Evolutionary conservation across 768 basidiomycete species (phyloP), one percentile per base, ranked within the genome.

Genomic region (Amanita polypyramis): DNA sequence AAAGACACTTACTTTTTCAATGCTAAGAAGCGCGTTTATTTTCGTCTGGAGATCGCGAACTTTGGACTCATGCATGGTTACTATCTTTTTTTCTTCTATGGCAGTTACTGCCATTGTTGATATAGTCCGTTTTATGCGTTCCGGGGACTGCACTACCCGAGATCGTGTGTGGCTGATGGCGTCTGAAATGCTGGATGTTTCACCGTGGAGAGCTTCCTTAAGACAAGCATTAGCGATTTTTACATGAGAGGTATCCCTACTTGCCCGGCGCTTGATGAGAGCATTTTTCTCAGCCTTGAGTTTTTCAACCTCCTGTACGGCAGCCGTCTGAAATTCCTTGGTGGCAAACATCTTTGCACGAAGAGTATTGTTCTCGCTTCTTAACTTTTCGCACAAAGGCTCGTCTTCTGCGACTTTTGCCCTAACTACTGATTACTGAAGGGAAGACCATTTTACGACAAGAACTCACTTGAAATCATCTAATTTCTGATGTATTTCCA

Each of bases 91-190:
- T 54, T 94, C 89, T 46, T 85, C 82, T 14, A 74, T 61, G 1
- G 79, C 78, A 0, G 75, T 79, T 5, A 67, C 59, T 2, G 76
- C 73, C 85, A 95, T 90, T n/a, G 77, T 70, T 9, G 73, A 64
- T 56, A 95, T 95, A 36, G 79, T 85, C 43, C 82, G 78, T 59
- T 83, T 86, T 55, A 95, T 85, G 38, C 92, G 76, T 40, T 95
- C 93, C 0, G 93, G 93, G 0, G 89, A 92, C 61, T 92, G 88
- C 2, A 96, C 91, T 52, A 96, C 84, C 21, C 91, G 79, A 23
- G 79, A 69, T 43, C 79, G 73, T 0, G 80, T 80, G 36, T 82
- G 77, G 10, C 67, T 65, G 52, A 88, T 80, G 38, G 72, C 68
- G 49, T 86, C 82, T 35, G 74, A 67, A 19, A 81, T 65, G 37